Evolutionary conservation across 345 rosid genomes (phyloP), one percentile per base, ranked within the genome.

Genomic region (Orychophragmus violaceus): DNA sequence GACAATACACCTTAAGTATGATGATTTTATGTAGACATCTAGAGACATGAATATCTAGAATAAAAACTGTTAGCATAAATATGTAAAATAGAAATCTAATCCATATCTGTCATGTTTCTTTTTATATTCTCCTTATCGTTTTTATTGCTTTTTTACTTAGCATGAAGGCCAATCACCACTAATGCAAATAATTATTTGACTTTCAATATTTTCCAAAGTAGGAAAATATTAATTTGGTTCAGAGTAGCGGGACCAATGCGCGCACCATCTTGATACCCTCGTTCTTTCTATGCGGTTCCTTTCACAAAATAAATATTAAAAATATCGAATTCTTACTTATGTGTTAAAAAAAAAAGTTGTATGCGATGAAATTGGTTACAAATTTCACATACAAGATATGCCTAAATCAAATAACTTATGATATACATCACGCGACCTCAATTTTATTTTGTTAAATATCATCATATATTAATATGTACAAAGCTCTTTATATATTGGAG

Each of bases 141-240:
- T 30, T 30, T 3, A 30, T 30, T 30, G n/a, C 10, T 30, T 3
- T 32, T 32, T 32, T 35, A 37, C 49, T 57, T 65, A 65, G 55
- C 60, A 72, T 72, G 17, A 54, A 65, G 71, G 54, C 71, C 76
- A 72, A 72, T 58, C 55, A 58, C 71, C 53, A 64, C 60, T 49
- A 57, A 58, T 59, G 37, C 61, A 59, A 39, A 42, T 41, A 27
- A 41, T 32, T 16, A 12, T 57, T 64, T 72, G 66, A 72, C 76
- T 64, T 37, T 72, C 57, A 13, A 64, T n/a, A 48, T 64, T 18
- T 71, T 21, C 24, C 22, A 44, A 63, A 25, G 41, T 12, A 54
- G 33, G 44, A 39, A 71, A 46, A 57, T n/a, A 58, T 39, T 14
- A 23, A 44, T 64, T 36, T 72, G 35, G 65, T 64, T 64, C 59